Base-by-base conservation (phyloP, 2,329 filamentous ascomycete species). In the Shiraia sp. region DNA sequence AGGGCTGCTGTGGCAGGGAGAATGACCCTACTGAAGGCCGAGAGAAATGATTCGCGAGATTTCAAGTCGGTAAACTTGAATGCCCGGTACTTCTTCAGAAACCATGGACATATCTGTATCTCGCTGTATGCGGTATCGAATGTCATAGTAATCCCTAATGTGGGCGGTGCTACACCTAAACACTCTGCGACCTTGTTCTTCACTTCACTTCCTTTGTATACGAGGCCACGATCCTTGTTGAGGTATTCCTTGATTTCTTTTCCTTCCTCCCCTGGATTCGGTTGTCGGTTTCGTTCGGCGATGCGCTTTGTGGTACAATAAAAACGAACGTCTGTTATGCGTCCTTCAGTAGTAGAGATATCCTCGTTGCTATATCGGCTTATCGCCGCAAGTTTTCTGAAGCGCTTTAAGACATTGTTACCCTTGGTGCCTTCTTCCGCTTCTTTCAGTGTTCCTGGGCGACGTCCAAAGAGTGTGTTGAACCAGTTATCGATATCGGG, bases 31-130 rank as follows among this genome's bases (percentile, higher is more conserved):
- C 38, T 30, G 38, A 28, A 6, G 16, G 16, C 17, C 13, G 16
- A 32, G 19, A 24, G 10, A 15, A 19, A 32, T 25, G 36, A 14
- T 12, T 19, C 17, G 22, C 25, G 25, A 17, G 22, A 32, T 8
- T 6, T 13, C 6, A 40, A 24, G 23, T 40, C 38, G 10, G 10
- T 33, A 31, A 34, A 19, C 16, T 40, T 40, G 31, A 32, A 34
- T 15, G 30, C 38, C 13, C 38, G 30, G 14, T n/a, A 13, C 7
- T 29, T 19, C 9, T 7, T 10, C 10, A 40, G 13, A 17, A 28
- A 40, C 38, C 38, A 40, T 19, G 38, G 38, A 23, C 38, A 40
- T 15, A 40, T 34, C 29, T 40, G 38, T 5, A 40, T 34, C 27
- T 40, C 38, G 10, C 23, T 28, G 14, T 26, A 23, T 1, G 19